Conservation (phyloP, 1,284 basidiomycete species). For the Rhodotorula sp. region DNA sequence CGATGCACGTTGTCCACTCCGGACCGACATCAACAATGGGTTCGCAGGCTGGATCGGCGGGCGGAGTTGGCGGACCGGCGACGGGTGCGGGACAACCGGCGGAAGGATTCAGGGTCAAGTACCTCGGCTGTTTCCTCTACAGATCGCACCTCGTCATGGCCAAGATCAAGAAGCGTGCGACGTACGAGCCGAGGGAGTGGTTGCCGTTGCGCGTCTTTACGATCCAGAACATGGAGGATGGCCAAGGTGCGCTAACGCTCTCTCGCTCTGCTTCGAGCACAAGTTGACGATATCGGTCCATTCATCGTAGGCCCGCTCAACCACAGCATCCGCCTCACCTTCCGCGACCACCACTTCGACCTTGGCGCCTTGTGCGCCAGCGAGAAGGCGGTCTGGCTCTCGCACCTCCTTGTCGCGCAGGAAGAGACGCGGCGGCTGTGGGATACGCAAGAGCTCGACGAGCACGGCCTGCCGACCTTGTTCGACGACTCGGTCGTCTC, state of each 20-base stretch:
- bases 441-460: slow-evolving; percentile 25
- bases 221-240: slow-evolving; percentile 39
- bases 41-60: not conserved
- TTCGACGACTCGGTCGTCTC: slow-evolving; percentile 37
- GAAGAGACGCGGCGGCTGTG: slow-evolving; percentile 17
- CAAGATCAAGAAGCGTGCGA: slow-evolving; percentile 72
- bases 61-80: not conserved
- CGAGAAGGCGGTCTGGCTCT: slow-evolving; percentile 83
- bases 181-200: slow-evolving; percentile 85
- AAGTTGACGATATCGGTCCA: not conserved
- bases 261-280: not conserved
- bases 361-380: slow-evolving; percentile 71
- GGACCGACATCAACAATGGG: not conserved
- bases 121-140: slow-evolving; percentile 71
- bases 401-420: slow-evolving; percentile 17
- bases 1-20: slow-evolving; percentile 36
- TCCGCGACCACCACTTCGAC: slow-evolving; percentile 69
- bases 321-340: slow-evolving; percentile 71
- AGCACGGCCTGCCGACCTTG: slow-evolving; percentile 21
- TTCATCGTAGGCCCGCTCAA: slow-evolving; percentile 65
- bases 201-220: slow-evolving; percentile 60
- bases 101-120: slow-evolving; percentile 46
- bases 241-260: slow-evolving; percentile 38
- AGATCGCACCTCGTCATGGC: slow-evolving; percentile 78
- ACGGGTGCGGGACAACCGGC: not conserved